Conservation (phyloP, 2,329 filamentous ascomycete genomes). For the Taxawa tesnikishii region DNA sequence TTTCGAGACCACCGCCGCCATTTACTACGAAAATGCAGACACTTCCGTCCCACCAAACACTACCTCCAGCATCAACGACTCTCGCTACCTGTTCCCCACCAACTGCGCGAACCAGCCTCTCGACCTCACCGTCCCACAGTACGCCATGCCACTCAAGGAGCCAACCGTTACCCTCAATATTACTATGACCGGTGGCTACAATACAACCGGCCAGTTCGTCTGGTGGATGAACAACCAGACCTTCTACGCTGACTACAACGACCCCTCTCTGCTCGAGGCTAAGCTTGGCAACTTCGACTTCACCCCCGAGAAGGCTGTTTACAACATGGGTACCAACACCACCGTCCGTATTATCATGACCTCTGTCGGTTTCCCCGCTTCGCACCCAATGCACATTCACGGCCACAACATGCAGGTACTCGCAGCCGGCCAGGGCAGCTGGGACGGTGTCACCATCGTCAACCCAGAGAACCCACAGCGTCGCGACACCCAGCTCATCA, state of each 20-base stretch:
- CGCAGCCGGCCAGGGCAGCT: constrained; percentile 11
- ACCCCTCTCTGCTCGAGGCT: constrained; percentile 12
- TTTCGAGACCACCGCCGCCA: constrained; percentile 19
- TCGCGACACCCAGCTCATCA: constrained; percentile 15
- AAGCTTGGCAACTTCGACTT: constrained; percentile 12
- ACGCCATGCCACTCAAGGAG: constrained; percentile 12
- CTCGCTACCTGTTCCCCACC: constrained; percentile 10
- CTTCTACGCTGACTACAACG: constrained; percentile 22
- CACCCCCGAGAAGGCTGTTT: constrained; percentile 23
- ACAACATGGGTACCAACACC: constrained; percentile 35
- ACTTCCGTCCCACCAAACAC: constrained; percentile 14
- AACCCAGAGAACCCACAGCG: constrained; percentile 16
- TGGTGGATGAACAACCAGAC: constrained; percentile 41
- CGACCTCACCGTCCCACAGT: constrained; percentile 10
- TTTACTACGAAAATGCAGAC: constrained; percentile 20
- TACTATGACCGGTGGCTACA: constrained; percentile 23
- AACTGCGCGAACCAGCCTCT: constrained; percentile 12
- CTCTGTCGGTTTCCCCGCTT: constrained; percentile 13
- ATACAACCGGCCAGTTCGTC: constrained; percentile 22
- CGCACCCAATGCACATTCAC: constrained; percentile 22
- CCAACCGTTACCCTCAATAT: constrained; percentile 13
- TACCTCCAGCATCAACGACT: constrained; percentile 8
- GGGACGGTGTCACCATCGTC: constrained; percentile 16
- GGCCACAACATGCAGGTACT: constrained; percentile 19
- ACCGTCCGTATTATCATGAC: constrained; percentile 46